phyloP scores from a whole-genome alignment of 2,329 filamentous ascomycete genomes.

The Capronia americana region DNA sequence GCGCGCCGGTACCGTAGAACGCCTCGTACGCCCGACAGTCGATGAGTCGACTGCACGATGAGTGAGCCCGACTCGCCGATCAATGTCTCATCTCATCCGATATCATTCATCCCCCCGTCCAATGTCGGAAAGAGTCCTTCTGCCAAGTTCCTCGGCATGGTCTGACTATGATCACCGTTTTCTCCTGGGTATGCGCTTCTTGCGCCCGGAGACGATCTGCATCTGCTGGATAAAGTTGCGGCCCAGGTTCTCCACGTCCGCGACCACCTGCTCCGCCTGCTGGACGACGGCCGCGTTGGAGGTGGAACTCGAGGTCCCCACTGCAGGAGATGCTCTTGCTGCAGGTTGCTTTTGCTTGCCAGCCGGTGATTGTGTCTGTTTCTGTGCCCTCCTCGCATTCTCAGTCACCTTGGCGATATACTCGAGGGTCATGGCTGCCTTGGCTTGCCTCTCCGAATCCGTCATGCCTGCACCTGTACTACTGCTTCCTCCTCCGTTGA shows the following conservation, averaged over 20 bases:
- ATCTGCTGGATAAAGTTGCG: slow-evolving; percentile 19
- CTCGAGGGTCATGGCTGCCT: background rate
- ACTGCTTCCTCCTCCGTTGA: slow-evolving; percentile 1
- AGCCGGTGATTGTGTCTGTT: background rate
- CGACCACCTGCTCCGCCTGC: slow-evolving; percentile 13
- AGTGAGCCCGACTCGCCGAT: background rate
- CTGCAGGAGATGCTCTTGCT: background rate
- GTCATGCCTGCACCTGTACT: background rate
- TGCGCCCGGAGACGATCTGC: slow-evolving; percentile 16
- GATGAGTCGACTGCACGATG: background rate
- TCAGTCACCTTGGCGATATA: background rate
- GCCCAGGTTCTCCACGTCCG: slow-evolving; percentile 15
- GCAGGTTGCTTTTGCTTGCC: background rate
- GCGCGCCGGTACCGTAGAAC: background rate
- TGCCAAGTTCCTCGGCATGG: background rate
- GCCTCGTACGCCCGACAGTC: background rate
- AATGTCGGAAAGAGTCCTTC: background rate
- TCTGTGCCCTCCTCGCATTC: background rate
- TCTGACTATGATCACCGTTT: slow-evolving; percentile 10
- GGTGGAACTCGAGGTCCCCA: background rate
- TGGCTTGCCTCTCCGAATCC: background rate
- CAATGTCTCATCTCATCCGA: background rate
- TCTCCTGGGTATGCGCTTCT: slow-evolving; percentile 18
- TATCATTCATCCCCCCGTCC: background rate
- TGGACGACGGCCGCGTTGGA: background rate